Evolutionary conservation across 139 green algal genomes (phyloP), one percentile per base, ranked within the genome.

Genomic region (Chlorella ohadii): DNA sequence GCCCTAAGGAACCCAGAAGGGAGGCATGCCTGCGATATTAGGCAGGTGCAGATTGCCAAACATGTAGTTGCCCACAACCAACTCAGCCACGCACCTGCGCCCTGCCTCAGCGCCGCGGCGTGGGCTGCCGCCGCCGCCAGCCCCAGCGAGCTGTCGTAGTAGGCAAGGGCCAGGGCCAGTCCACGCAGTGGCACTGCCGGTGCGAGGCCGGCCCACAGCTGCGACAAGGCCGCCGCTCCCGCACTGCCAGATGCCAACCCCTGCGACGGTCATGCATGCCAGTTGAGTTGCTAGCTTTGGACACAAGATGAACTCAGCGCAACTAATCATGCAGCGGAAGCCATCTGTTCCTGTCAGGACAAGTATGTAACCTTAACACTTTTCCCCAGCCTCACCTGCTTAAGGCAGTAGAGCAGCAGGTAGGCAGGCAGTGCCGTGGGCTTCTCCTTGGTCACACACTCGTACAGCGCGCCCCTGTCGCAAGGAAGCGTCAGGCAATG

Each of bases 391-490:
- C 80, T 23, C 27, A 55, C 81, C 63, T 87, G 59, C 59, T 86
- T 77, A 25, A 89, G n/a, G 55, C 73, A 86, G 77, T 90, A 82
- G 64, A 96, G 87, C 59, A 91, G 78, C 57, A 95, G 79, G 83
- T 94, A 93, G 76, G 77, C 65, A 0, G 68, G 81, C 76, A 96
- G 79, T 36, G 87, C 78, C 7, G 34, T 47, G 7, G 89, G 82
- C 86, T 95, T 95, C 84, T 96, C 94, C 39, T 87, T 57, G 17
- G 89, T 90, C 63, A 94, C 90, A 83, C 92, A 96, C 68, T 96
- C 92, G 78, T 94, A 90, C 82, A 96, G 87, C 0, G 81, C 83
- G 2, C 59, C 77, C 64, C 87, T 84, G 67, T 87, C 93, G 84
- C 13, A 27, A 22, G 4, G 63, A 19, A 6, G 11, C 27, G 63